Evolutionary conservation across 2,329 filamentous ascomycete genomes (phyloP).

Genomic region (Sclerotinia spermophila): DNA sequence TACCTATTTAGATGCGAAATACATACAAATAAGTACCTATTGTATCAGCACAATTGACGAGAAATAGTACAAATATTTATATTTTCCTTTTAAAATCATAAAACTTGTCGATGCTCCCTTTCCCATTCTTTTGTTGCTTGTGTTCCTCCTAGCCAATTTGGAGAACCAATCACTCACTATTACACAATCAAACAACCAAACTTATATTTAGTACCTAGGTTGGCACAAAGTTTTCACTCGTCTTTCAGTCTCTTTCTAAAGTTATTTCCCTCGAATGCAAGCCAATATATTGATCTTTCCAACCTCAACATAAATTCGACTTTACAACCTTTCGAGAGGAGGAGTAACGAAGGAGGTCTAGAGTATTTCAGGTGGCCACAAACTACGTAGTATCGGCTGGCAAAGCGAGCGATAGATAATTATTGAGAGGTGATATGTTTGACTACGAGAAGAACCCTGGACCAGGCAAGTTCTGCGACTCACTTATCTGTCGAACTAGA

Average conservation of each 20-base stretch:
- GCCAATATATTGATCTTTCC: neutral
- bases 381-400: neutral
- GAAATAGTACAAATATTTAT: neutral
- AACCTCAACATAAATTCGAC: neutral
- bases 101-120: neutral
- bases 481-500: neutral
- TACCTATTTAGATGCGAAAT: constrained; percentile 7
- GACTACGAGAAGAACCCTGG: constrained; percentile 10
- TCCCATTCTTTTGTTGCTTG: constrained; percentile 11
- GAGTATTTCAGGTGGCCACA: neutral
- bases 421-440: constrained; percentile 8
- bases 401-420: neutral
- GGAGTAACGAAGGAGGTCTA: constrained; percentile 2
- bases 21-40: constrained; percentile 5
- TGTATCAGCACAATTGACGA: neutral
- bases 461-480: constrained; percentile 17
- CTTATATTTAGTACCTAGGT: neutral
- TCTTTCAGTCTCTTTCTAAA: neutral
- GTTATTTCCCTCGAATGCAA: neutral
- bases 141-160: neutral
- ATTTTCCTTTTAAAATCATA: neutral
- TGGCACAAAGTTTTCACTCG: neutral
- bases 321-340: neutral
- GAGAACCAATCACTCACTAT: neutral
- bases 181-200: constrained; percentile 6